Percentiles rank a stretch among this genome's conserved stretches.
Conservation (phyloP, 139 green algal species). For the Volvox africanus region DNA sequence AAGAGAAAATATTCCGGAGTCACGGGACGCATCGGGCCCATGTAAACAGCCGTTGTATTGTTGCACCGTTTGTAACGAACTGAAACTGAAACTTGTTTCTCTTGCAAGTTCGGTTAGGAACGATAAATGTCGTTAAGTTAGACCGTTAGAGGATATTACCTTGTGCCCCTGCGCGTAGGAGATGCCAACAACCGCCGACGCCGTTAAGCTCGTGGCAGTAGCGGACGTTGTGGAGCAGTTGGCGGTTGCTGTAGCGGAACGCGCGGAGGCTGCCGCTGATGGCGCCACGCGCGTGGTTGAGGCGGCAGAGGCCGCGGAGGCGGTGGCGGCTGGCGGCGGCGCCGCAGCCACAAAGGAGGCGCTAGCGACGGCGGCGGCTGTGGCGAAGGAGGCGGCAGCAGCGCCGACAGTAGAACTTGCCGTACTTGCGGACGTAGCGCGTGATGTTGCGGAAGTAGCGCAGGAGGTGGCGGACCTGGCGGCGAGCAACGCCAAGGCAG, state of each 20-base stretch:
- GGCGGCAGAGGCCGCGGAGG: slow-evolving; percentile 16
- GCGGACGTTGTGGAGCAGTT: slow-evolving; percentile 35
- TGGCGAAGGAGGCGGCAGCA: not conserved
- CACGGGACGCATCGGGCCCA: too few relatives aligned
- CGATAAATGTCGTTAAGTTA: too few relatives aligned
- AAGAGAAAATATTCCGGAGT: too few relatives aligned
- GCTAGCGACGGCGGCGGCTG: not conserved
- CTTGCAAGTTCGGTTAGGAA: too few relatives aligned
- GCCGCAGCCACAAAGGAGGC: slow-evolving; percentile 2
- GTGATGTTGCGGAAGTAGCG: slow-evolving; percentile 36
- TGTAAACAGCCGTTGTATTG: too few relatives aligned
- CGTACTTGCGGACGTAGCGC: slow-evolving; percentile 24
- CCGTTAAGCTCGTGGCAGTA: slow-evolving; percentile 10
- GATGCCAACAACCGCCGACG: slow-evolving; percentile 17
- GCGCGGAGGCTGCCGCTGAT: slow-evolving; percentile 12
- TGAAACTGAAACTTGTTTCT: too few relatives aligned
- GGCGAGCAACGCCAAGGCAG: slow-evolving; percentile 28
- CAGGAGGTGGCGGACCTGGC: slow-evolving; percentile 39
- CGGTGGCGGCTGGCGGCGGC: not conserved
- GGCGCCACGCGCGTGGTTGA: not conserved
- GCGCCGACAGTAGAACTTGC: slow-evolving; percentile 9
- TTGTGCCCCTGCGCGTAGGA: not conserved
- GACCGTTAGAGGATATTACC: too few relatives aligned
- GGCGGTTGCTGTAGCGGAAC: slow-evolving; percentile 15
- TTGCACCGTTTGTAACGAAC: too few relatives aligned